Evolutionary conservation across 2,329 filamentous ascomycete species (phyloP).

Genomic region (Stagonosporopsis rhizophila): DNA sequence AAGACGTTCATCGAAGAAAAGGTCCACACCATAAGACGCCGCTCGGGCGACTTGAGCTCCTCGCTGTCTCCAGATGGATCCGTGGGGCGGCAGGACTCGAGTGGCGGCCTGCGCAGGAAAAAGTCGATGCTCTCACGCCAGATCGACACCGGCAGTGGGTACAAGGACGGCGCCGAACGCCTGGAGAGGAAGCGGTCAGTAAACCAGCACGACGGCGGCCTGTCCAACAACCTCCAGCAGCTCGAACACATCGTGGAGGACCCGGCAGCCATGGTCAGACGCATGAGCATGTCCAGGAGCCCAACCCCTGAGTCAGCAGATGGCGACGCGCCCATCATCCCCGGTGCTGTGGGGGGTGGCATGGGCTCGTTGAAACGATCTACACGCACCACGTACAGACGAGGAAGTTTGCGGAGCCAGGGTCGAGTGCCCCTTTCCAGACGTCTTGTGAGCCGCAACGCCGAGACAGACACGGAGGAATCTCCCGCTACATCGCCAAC

Average conservation of each 20-base stretch:
- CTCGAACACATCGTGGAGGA: slow-evolving; percentile 85
- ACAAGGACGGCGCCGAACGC: slow-evolving; percentile 83
- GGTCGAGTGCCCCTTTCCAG: slow-evolving; percentile 79
- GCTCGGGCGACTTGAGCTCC: slow-evolving; percentile 73
- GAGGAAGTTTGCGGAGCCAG: slow-evolving; percentile 82
- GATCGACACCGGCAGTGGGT: slow-evolving; percentile 78
- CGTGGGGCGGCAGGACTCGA: slow-evolving; percentile 61
- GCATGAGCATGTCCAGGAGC: slow-evolving; percentile 64
- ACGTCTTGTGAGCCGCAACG: slow-evolving; percentile 67
- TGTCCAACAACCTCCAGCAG: slow-evolving; percentile 67
- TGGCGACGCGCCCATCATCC: slow-evolving; percentile 82
- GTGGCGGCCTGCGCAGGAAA: slow-evolving; percentile 76
- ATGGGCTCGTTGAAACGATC: slow-evolving; percentile 84
- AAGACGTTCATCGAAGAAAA: slow-evolving; percentile 95
- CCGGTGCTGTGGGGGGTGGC: slow-evolving; percentile 75
- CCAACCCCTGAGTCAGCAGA: slow-evolving; percentile 54
- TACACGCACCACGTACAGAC: slow-evolving; percentile 88
- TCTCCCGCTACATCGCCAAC: slow-evolving; percentile 59
- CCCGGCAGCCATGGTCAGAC: slow-evolving; percentile 73
- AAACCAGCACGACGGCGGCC: slow-evolving; percentile 57
- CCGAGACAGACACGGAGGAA: slow-evolving; percentile 67
- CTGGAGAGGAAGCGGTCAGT: slow-evolving; percentile 75
- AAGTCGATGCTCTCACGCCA: slow-evolving; percentile 96
- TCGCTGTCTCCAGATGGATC: slow-evolving; percentile 63
- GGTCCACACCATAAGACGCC: slow-evolving; percentile 85